Evolutionary conservation across 352 stramenopile genomes (phyloP).

Genomic region (Phytophthora pluvialis): DNA sequence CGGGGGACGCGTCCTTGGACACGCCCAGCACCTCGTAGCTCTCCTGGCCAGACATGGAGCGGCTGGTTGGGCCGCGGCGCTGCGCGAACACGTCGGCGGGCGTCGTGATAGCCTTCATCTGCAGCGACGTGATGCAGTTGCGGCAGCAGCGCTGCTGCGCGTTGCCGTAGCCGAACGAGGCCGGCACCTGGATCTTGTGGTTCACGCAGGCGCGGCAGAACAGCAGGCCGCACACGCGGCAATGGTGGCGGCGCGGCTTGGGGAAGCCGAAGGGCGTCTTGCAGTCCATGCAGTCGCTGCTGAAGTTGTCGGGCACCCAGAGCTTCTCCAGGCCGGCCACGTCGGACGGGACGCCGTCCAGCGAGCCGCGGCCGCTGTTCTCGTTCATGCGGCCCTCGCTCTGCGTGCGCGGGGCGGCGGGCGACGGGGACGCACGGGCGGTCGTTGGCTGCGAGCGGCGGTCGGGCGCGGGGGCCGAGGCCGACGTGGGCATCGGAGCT

Average conservation of each 20-base stretch:
- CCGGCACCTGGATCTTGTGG: slow-evolving; percentile 85
- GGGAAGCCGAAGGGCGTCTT: slow-evolving; percentile 82
- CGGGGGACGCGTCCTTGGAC: slow-evolving; percentile 63
- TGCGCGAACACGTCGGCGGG: slow-evolving; percentile 86
- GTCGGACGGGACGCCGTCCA: slow-evolving; percentile 58
- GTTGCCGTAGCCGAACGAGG: slow-evolving; percentile 83
- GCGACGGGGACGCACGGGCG: slow-evolving; percentile 5
- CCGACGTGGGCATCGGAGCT: slow-evolving; percentile 29
- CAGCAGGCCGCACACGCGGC: slow-evolving; percentile 82
- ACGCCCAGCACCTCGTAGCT: slow-evolving; percentile 79
- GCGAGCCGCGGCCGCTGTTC: slow-evolving; percentile 46
- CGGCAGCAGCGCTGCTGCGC: slow-evolving; percentile 80
- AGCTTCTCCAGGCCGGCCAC: slow-evolving; percentile 84
- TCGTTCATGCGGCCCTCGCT: slow-evolving; percentile 44
- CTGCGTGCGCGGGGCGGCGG: slow-evolving; percentile 23
- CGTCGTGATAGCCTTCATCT: slow-evolving; percentile 90
- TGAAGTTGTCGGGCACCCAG: slow-evolving; percentile 90
- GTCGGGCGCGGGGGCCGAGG: slow-evolving; percentile 32
- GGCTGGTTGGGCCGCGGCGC: slow-evolving; percentile 64
- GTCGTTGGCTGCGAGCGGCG: slow-evolving; percentile 22
- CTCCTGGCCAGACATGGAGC: slow-evolving; percentile 45
- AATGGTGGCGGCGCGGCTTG: slow-evolving; percentile 85
- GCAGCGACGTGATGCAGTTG: slow-evolving; percentile 80
- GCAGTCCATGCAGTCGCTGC: slow-evolving; percentile 88
- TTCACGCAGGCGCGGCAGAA: slow-evolving; percentile 84